Percentiles rank a stretch among this genome's conserved stretches.
phyloP scores from a whole-genome alignment of 2,329 filamentous ascomycete species.

The Plectosphaerella plurivora region DNA sequence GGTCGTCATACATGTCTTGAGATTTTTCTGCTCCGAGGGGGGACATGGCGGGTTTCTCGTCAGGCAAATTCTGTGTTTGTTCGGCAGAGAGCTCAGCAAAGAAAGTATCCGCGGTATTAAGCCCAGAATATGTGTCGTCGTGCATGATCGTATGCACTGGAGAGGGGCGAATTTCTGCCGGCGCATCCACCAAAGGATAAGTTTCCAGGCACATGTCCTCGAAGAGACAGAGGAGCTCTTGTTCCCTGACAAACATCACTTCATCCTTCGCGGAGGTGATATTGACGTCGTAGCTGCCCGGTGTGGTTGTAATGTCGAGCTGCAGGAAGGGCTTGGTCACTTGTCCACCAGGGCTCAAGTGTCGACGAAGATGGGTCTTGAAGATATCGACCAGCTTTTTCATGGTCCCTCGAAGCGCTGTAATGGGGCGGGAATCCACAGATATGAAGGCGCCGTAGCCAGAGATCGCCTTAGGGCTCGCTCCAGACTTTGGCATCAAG shows the following conservation, averaged over 20 bases:
- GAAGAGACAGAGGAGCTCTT: conserved; percentile 38
- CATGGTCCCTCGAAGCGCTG: conserved; percentile 45
- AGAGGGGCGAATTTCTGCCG: no score
- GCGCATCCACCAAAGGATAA: conserved; percentile 21
- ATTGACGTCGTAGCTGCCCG: conserved; percentile 65
- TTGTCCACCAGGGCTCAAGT: conserved; percentile 7
- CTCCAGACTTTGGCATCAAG: conserved; percentile 50
- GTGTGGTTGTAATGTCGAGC: conserved; percentile 58
- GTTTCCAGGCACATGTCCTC: conserved; percentile 34
- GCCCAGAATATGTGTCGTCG: no score
- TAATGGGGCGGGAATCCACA: conserved; percentile 64
- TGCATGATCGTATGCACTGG: no score
- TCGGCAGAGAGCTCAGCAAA: no score
- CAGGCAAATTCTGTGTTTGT: no score
- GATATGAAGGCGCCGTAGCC: conserved; percentile 57
- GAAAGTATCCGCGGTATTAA: no score
- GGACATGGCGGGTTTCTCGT: no score
- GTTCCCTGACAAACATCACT: conserved; percentile 60
- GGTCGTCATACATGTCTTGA: background rate
- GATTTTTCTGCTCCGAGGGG: no score
- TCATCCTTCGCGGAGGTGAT: conserved; percentile 69
- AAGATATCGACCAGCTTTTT: conserved; percentile 56
- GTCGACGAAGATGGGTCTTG: conserved; percentile 39
- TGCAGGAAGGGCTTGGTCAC: conserved; percentile 56
- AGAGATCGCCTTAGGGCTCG: conserved; percentile 36